Conservation (phyloP, 257 asterid species). For the Scutellaria minor region DNA sequence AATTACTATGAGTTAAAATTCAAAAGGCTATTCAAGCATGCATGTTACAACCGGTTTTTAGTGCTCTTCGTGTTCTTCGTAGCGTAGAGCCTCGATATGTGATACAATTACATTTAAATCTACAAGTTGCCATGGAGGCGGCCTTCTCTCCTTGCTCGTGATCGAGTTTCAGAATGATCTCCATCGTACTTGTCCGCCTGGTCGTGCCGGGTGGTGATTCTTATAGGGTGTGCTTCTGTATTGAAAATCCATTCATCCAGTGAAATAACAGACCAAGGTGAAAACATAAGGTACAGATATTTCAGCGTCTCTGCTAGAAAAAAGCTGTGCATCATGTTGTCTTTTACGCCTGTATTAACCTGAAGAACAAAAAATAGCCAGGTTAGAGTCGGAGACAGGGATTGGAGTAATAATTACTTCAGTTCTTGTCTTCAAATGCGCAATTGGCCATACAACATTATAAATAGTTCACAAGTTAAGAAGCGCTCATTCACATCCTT, state of each 20-base stretch:
- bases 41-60: slow-evolving; percentile 23
- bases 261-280: slow-evolving; percentile 88
- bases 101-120: slow-evolving; percentile 31
- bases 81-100: slow-evolving; percentile 34
- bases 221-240: slow-evolving; percentile 98
- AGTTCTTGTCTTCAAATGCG: no score
- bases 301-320: slow-evolving; percentile 96
- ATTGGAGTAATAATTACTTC: no score
- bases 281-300: slow-evolving; percentile 94
- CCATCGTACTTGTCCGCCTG: slow-evolving; percentile 37
- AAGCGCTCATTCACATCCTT: slow-evolving; percentile 99
- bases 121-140: slow-evolving; percentile 62
- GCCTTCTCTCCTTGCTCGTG: slow-evolving; percentile 89
- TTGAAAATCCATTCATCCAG: slow-evolving; percentile 99
- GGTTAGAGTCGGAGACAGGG: background rate
- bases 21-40: slow-evolving; percentile 25
- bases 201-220: slow-evolving; percentile 65
- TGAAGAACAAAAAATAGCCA: slow-evolving; percentile 34
- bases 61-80: slow-evolving; percentile 19
- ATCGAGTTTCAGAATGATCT: slow-evolving; percentile 45
- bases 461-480: slow-evolving; percentile 17
- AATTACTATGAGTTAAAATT: slow-evolving; percentile 35
- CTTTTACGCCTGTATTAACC: slow-evolving; percentile 95
- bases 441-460: background rate
- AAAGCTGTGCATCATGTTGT: slow-evolving; percentile 99